phyloP scores from a whole-genome alignment of 495 filamentous ascomycete genomes.

The Amniculicola lignicola region DNA sequence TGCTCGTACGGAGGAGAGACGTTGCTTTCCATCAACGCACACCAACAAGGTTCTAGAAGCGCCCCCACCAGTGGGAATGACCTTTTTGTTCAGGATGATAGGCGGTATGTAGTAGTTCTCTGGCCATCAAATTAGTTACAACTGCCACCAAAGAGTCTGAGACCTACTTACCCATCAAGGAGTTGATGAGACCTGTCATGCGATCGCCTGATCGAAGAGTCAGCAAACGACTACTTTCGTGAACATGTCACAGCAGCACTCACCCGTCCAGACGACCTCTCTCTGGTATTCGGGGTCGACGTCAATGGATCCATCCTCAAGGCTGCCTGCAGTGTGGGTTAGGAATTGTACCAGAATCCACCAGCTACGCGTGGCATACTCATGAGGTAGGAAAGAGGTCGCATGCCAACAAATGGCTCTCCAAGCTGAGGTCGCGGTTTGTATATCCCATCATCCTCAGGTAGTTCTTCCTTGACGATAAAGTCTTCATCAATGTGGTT shows the following conservation, averaged over 20 bases:
- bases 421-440: constrained; percentile 9
- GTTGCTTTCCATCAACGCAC: constrained; percentile 53
- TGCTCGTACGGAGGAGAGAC: constrained; percentile 46
- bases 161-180: constrained; percentile 43
- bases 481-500: constrained; percentile 6
- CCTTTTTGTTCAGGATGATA: constrained; percentile 49
- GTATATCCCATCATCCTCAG: constrained; percentile 9
- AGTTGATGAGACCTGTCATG: constrained; percentile 44
- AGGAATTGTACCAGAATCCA: not conserved
- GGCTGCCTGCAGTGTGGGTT: constrained; percentile 26
- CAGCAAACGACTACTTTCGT: not conserved
- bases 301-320: constrained; percentile 27
- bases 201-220: constrained; percentile 13
- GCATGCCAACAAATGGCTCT: not conserved
- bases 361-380: constrained; percentile 5
- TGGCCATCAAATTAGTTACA: constrained; percentile 3
- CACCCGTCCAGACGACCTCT: constrained; percentile 48
- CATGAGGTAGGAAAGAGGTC: constrained; percentile 8
- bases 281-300: constrained; percentile 51
- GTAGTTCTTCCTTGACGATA: constrained; percentile 7
- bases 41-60: constrained; percentile 26
- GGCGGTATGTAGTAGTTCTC: constrained; percentile 52
- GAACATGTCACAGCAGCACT: not conserved
- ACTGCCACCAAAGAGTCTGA: not conserved
- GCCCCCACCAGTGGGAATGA: constrained; percentile 12